Evolutionary conservation across 345 rosid genomes (phyloP), one percentile per base, ranked within the genome.

Genomic region (Populus pruinosa): DNA sequence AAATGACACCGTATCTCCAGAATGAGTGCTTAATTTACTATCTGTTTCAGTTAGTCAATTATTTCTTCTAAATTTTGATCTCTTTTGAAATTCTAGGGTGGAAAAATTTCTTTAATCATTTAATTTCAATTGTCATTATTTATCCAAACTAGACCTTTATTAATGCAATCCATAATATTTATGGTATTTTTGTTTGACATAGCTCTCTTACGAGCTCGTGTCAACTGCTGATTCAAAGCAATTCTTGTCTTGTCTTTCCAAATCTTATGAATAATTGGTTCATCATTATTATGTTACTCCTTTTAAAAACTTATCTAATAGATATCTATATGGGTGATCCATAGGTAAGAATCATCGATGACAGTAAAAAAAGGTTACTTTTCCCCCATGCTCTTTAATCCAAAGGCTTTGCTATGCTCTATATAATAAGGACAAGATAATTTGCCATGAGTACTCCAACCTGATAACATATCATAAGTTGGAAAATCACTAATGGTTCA

Each of bases 41-140:
- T 21, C 1, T 55, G 0, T 21, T 55, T 8, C 0, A 7, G 23
- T 21, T 8, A 21, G 4, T 0, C 0, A 1, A 21, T 55, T 55
- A 7, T 2, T 21, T 10, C 3, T 55, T 21, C 0, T 0, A 21
- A 0, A 2, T 21, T 55, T 1, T 0, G 12, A 55, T 55, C 12
- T 8, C 10, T 4, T 8, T 55, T 2, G 4, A 2, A 55, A 55
- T 55, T 21, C 12, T 6, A 0, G 1, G 1, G 5, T 21, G 0
- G 1, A 55, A 5, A 55, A 55, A 55, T 8, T 1, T 55, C 0
- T 21, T 55, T 21, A 0, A 55, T 55, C 12, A 21, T 21, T 1
- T 8, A 0, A 55, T 55, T 55, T 4, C 25, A 55, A 21, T 8
- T 1, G 0, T 55, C 0, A 2, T 53, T 53, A 0, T 20, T 2